Percentiles rank a stretch among this genome's conserved stretches.
phyloP scores from a whole-genome alignment of 768 basidiomycete species.

The Podaxis mareebaensis region DNA sequence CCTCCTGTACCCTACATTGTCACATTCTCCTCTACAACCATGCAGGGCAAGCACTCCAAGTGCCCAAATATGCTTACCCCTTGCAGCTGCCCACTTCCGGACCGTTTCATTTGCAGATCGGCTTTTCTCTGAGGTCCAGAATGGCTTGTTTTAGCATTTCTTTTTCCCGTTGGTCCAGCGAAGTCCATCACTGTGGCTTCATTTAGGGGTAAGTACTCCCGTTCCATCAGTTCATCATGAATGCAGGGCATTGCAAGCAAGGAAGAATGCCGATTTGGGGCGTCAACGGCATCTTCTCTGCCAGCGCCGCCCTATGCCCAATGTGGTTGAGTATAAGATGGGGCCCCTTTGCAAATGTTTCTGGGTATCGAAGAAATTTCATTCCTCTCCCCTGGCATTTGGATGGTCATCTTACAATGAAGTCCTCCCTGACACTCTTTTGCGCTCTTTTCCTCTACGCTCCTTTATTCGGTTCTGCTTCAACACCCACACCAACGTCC shows the following conservation, averaged over 20 bases:
- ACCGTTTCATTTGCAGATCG: neutral
- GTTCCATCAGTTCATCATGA: neutral
- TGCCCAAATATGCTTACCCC: neutral
- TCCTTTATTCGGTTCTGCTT: neutral
- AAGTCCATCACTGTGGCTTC: neutral
- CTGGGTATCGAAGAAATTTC: neutral
- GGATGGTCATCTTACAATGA: constrained; percentile 2
- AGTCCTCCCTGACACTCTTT: constrained; percentile 1
- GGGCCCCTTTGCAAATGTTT: neutral
- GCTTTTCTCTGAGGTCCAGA: neutral
- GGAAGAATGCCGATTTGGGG: neutral
- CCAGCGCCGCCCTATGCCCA: constrained; percentile 8
- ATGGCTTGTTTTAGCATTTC: neutral
- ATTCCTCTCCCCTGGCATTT: neutral
- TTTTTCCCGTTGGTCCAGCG: neutral
- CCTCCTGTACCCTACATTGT: neutral
- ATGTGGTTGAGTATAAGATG: constrained; percentile 8
- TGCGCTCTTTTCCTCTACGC: constrained; percentile 5
- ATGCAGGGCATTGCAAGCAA: no score
- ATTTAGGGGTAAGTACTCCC: neutral
- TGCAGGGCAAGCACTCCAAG: neutral
- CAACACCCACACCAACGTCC: neutral
- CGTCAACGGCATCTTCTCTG: neutral
- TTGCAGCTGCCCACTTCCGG: neutral
- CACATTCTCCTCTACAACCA: neutral